phyloP scores from a whole-genome alignment of 352 stramenopile species.

The Globisporangium echinulatum region DNA sequence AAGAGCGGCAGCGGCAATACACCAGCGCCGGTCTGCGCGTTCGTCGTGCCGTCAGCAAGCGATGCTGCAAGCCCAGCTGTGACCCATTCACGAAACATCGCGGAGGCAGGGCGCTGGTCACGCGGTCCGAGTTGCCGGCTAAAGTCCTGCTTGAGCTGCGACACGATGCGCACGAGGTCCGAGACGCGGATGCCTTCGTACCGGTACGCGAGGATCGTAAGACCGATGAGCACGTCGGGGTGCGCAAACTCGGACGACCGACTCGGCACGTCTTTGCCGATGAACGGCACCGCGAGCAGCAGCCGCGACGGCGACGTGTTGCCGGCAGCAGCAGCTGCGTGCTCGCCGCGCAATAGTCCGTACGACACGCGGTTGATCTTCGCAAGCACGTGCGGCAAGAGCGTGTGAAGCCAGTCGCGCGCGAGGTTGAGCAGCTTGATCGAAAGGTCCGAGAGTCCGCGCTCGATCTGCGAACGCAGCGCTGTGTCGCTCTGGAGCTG shows the following conservation, averaged over 20 bases:
- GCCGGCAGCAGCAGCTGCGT: conserved; percentile 37
- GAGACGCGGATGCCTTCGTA: conserved; percentile 86
- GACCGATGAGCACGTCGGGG: conserved; percentile 93
- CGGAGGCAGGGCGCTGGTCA: conserved; percentile 69
- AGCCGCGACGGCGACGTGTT: conserved; percentile 94
- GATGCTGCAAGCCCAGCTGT: conserved; percentile 31
- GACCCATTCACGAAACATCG: conserved; percentile 79
- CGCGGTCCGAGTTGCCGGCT: conserved; percentile 77
- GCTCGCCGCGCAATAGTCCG: conserved; percentile 88
- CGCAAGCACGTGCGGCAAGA: conserved; percentile 96
- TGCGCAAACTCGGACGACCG: conserved; percentile 99
- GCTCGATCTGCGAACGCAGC: conserved; percentile 75
- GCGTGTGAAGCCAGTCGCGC: conserved; percentile 96
- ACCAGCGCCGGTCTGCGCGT: conserved; percentile 23
- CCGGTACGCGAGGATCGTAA: conserved; percentile 88
- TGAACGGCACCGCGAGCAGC: conserved; percentile 97
- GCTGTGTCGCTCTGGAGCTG: conserved; percentile 68
- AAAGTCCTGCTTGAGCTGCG: conserved; percentile 84
- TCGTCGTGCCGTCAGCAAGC: conserved; percentile 13
- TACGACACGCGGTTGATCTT: conserved; percentile 99
- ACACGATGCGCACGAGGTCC: conserved; percentile 83
- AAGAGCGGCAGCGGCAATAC: conserved; percentile 94
- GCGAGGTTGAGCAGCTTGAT: conserved; percentile 99
- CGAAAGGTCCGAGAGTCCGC: conserved; percentile 62
- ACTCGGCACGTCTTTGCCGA: conserved; percentile 99